These are phyloP conservation scores for Akanthomyces uredinophilus DNA, from an alignment of 2,329 filamentous ascomycete genomes.

Conservation along the genomic window DNA sequence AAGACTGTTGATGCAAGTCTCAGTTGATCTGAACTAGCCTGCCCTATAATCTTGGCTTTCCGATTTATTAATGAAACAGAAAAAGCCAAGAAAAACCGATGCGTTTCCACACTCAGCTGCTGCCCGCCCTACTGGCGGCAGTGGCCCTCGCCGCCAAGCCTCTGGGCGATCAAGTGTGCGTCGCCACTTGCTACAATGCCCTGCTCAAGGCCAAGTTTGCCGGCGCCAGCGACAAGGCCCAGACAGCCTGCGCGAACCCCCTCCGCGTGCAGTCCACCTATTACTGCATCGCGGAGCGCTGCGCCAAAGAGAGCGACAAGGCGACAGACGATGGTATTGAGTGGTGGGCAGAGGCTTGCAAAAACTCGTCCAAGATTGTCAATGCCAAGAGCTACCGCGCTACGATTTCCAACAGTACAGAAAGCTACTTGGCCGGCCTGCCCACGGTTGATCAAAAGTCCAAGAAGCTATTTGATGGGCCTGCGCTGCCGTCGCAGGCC, in stretches of 20 bases:
- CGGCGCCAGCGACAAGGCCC: slow-evolving; percentile 13
- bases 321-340: slow-evolving; percentile 16
- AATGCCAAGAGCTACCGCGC: slow-evolving; percentile 13
- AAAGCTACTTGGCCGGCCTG: slow-evolving; percentile 15
- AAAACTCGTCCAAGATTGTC: slow-evolving; percentile 18
- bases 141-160: slow-evolving; percentile 17
- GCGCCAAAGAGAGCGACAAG: slow-evolving; percentile 7
- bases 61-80: background rate
- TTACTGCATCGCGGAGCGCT: slow-evolving; percentile 17
- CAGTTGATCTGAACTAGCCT: background rate
- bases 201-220: slow-evolving; percentile 17
- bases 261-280: slow-evolving; percentile 19
- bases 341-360: slow-evolving; percentile 19
- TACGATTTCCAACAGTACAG: slow-evolving; percentile 15
- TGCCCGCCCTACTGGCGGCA: background rate
- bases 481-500: slow-evolving; percentile 12
- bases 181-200: slow-evolving; percentile 20
- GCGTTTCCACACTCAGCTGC: slow-evolving; percentile 7
- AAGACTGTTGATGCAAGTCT: background rate
- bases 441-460: slow-evolving; percentile 15
- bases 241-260: slow-evolving; percentile 18
- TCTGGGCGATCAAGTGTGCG: slow-evolving; percentile 18
- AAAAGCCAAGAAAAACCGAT: background rate
- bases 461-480: slow-evolving; percentile 13
- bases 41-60: background rate